Evolutionary conservation across 176 grass and related monocot species (phyloP).

Genomic region (Aegilops longissima): DNA sequence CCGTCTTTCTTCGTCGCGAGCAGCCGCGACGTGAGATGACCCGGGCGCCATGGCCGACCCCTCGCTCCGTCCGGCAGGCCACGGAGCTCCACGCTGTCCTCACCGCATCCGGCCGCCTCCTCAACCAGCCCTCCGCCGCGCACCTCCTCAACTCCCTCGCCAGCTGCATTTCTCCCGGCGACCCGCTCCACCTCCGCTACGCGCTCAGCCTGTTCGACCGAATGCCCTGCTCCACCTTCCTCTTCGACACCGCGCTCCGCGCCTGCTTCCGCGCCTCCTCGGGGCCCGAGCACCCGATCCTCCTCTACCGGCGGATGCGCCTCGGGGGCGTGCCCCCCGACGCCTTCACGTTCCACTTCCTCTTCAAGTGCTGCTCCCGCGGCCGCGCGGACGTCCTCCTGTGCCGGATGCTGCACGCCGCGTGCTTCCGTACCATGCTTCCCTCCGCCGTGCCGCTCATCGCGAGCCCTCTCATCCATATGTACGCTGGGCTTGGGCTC

Average conservation of each 20-base stretch:
- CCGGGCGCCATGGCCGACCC: conserved; percentile 43
- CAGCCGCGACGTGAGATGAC: conserved; percentile 16
- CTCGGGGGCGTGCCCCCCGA: not conserved
- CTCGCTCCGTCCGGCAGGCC: conserved; percentile 56
- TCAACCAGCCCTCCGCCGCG: conserved; percentile 13
- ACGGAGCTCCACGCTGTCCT: conserved; percentile 57
- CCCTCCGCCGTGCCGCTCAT: conserved; percentile 18
- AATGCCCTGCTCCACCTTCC: conserved; percentile 47
- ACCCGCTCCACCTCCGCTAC: conserved; percentile 37
- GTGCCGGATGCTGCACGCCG: conserved; percentile 47
- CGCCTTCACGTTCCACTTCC: conserved; percentile 63
- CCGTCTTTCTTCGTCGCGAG: not conserved
- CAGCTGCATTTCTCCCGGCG: not conserved
- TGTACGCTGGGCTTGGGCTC: conserved; percentile 48
- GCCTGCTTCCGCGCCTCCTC: conserved; percentile 33
- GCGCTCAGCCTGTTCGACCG: conserved; percentile 51
- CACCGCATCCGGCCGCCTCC: conserved; percentile 28
- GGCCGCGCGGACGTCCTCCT: not conserved
- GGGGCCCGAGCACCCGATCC: not conserved
- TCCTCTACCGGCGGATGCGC: conserved; percentile 44
- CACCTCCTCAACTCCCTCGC: conserved; percentile 57
- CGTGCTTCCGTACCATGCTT: conserved; percentile 31
- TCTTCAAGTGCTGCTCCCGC: conserved; percentile 55
- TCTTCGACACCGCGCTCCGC: conserved; percentile 59
- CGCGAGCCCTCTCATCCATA: conserved; percentile 47